phyloP scores from a whole-genome alignment of 352 stramenopile genomes.

The Globisporangium heterothallicum region DNA sequence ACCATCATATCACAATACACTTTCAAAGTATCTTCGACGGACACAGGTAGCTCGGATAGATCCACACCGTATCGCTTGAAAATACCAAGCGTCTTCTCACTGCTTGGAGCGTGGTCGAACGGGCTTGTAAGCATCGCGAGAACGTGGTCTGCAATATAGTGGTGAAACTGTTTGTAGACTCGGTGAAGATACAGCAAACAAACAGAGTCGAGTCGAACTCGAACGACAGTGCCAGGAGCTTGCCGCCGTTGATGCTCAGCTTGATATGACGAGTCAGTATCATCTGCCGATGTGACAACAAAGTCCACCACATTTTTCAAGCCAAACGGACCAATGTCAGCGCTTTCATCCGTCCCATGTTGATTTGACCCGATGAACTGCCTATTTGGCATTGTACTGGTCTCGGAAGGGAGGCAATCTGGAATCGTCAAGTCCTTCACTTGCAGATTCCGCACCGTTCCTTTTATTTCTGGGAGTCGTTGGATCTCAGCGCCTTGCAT shows the following conservation, averaged over 20 bases:
- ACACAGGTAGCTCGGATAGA: slow-evolving; percentile 27
- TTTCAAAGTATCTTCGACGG: slow-evolving; percentile 27
- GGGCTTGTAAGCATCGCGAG: slow-evolving; percentile 19
- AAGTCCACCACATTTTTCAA: slow-evolving; percentile 75
- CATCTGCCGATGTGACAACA: slow-evolving; percentile 16
- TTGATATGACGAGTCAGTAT: slow-evolving; percentile 1
- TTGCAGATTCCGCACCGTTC: slow-evolving; percentile 63
- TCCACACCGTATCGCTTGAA: slow-evolving; percentile 33
- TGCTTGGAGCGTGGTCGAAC: slow-evolving; percentile 24
- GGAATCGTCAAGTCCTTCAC: slow-evolving; percentile 59
- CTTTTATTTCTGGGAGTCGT: slow-evolving; percentile 36
- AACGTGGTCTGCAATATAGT: slow-evolving; percentile 67
- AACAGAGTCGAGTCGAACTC: slow-evolving; percentile 69
- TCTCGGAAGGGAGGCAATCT: slow-evolving; percentile 20
- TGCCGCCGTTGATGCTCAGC: slow-evolving; percentile 7
- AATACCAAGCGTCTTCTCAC: slow-evolving; percentile 22
- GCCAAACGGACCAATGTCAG: slow-evolving; percentile 39
- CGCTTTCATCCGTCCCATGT: slow-evolving; percentile 29
- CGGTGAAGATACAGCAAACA: slow-evolving; percentile 80
- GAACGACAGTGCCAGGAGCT: slow-evolving; percentile 22
- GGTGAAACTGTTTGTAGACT: slow-evolving; percentile 83
- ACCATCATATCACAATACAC: slow-evolving; percentile 28
- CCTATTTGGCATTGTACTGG: slow-evolving; percentile 49
- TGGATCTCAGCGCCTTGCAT: not conserved
- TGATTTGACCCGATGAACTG: slow-evolving; percentile 66